phyloP scores from a whole-genome alignment of 306 rosid genomes.

The Trifolium pratense region DNA sequence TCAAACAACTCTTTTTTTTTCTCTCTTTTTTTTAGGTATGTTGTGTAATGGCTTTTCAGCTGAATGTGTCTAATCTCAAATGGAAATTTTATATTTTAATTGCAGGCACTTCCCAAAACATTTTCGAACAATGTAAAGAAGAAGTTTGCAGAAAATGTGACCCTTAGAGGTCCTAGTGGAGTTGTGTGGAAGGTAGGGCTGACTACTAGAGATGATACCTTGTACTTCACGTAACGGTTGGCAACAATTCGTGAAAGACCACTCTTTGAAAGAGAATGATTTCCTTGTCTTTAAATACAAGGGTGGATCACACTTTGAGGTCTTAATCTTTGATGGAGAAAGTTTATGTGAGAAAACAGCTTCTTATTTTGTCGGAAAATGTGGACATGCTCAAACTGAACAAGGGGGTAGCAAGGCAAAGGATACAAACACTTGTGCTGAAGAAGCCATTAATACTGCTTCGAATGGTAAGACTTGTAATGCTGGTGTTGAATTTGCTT shows the following conservation, averaged over 20 bases:
- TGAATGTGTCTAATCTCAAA: slow-evolving; percentile 7
- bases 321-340: slow-evolving; percentile 58
- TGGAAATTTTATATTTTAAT: slow-evolving; percentile 7
- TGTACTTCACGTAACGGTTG: slow-evolving; percentile 62
- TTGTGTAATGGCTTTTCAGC: background rate
- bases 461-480: slow-evolving; percentile 36
- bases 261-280: slow-evolving; percentile 65
- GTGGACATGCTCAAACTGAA: slow-evolving; percentile 38
- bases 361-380: slow-evolving; percentile 63
- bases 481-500: slow-evolving; percentile 31
- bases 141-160: slow-evolving; percentile 59
- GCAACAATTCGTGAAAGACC: slow-evolving; percentile 64
- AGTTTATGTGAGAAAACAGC: slow-evolving; percentile 66
- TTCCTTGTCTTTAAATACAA: slow-evolving; percentile 69
- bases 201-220: slow-evolving; percentile 44
- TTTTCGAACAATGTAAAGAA: slow-evolving; percentile 55
- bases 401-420: slow-evolving; percentile 42
- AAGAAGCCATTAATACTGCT: slow-evolving; percentile 42
- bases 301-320: slow-evolving; percentile 63
- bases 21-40: too few species aligned
- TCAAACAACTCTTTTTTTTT: too few species aligned
- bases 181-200: slow-evolving; percentile 61
- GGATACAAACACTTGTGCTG: slow-evolving; percentile 29
- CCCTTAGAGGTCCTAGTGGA: slow-evolving; percentile 72
- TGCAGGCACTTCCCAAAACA: slow-evolving; percentile 69